These are phyloP conservation scores for Gossypium aridum DNA, from an alignment of 441 rosid species.

Conservation along the genomic window DNA sequence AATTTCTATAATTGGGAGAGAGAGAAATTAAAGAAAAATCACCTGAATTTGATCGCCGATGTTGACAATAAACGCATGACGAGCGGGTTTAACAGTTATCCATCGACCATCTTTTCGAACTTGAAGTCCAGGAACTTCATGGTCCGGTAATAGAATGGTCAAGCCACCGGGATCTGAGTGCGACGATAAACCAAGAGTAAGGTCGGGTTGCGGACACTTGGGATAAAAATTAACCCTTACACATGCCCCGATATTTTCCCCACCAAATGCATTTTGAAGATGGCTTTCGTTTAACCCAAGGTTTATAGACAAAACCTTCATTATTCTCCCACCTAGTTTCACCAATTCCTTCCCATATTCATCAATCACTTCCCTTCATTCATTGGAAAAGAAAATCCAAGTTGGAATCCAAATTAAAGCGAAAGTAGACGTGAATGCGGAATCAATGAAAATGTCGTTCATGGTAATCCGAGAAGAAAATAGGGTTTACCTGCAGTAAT, in stretches of 20 bases:
- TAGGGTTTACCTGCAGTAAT: slow-evolving; percentile 45
- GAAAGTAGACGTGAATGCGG: neutral
- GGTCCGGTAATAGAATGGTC: slow-evolving; percentile 76
- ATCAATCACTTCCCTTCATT: slow-evolving; percentile 56
- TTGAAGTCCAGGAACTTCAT: slow-evolving; percentile 63
- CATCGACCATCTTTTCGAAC: slow-evolving; percentile 44
- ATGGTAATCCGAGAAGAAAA: too few species aligned
- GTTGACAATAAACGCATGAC: slow-evolving; percentile 68
- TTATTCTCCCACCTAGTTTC: slow-evolving; percentile 47
- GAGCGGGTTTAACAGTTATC: slow-evolving; percentile 71
- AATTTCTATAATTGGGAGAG: neutral
- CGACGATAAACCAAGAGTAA: slow-evolving; percentile 75
- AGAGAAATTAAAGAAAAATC: neutral
- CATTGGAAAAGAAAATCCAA: neutral
- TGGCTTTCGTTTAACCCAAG: slow-evolving; percentile 45
- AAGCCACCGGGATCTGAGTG: slow-evolving; percentile 91
- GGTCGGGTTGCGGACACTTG: slow-evolving; percentile 80
- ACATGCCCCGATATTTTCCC: slow-evolving; percentile 59
- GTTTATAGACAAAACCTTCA: slow-evolving; percentile 62
- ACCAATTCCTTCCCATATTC: slow-evolving; percentile 66
- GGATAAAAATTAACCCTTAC: slow-evolving; percentile 72
- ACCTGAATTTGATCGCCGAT: slow-evolving; percentile 89
- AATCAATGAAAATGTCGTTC: neutral
- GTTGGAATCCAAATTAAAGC: neutral
- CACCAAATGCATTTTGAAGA: slow-evolving; percentile 73